phyloP scores from a whole-genome alignment of 2,329 filamentous ascomycete genomes.

The Aspergillus ustus region DNA sequence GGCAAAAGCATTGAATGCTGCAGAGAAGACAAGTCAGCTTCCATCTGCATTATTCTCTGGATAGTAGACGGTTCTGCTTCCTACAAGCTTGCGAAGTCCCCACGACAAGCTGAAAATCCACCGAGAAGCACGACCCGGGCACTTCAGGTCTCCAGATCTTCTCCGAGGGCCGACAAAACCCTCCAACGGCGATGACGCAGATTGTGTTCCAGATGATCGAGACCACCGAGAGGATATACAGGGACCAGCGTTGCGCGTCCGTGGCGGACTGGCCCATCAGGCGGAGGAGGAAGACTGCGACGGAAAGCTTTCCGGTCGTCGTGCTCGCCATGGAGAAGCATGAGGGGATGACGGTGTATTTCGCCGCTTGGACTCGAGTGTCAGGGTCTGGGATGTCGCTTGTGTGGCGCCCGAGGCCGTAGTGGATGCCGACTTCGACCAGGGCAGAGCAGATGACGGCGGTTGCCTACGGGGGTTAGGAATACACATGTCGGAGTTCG shows the following conservation, averaged over 20 bases:
- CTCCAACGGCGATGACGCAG: conserved; percentile 19
- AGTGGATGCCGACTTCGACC: conserved; percentile 18
- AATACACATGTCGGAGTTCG: no score
- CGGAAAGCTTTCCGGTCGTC: conserved; percentile 24
- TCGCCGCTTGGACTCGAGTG: conserved; percentile 13
- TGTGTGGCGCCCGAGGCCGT: conserved; percentile 25
- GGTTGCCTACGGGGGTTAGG: conserved; percentile 4
- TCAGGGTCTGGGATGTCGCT: conserved; percentile 13
- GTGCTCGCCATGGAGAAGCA: conserved; percentile 23
- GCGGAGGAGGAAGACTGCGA: conserved; percentile 23
- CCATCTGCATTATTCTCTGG: not conserved
- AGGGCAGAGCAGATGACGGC: conserved; percentile 20
- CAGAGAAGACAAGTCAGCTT: not conserved
- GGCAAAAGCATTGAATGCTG: conserved; percentile 22
- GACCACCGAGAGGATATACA: conserved; percentile 20
- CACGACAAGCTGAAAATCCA: conserved; percentile 15
- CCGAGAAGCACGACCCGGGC: conserved; percentile 19
- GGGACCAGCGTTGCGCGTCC: conserved; percentile 13
- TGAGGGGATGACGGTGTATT: conserved; percentile 22
- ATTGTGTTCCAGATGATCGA: conserved; percentile 22
- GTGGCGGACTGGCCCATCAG: conserved; percentile 17
- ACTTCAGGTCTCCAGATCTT: conserved; percentile 20
- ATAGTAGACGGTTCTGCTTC: not conserved
- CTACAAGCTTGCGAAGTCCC: conserved; percentile 20
- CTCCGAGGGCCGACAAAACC: conserved; percentile 19